These are phyloP conservation scores for Chrysanthemum seticuspe DNA, from an alignment of 129 eudicot genomes.

Conservation along the genomic window DNA sequence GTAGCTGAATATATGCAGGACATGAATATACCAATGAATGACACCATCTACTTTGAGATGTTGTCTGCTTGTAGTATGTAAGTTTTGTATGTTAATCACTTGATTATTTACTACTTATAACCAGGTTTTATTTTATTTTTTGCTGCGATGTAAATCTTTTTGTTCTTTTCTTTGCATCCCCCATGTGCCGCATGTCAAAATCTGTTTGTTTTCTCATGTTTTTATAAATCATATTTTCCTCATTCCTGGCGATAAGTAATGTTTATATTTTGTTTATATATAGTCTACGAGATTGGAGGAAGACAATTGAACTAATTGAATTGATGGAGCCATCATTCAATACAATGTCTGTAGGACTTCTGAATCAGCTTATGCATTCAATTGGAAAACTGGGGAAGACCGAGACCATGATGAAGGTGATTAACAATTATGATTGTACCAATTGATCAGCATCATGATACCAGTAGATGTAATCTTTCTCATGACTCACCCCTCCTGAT, in stretches of 20 bases:
- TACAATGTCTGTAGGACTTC: slow-evolving; percentile 65
- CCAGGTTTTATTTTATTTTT: too few species aligned
- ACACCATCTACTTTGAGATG: slow-evolving; percentile 76
- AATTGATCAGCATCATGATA: slow-evolving; percentile 11
- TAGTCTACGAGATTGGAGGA: slow-evolving; percentile 87
- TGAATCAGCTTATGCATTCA: slow-evolving; percentile 73
- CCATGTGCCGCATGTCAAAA: too few species aligned
- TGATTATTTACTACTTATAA: too few species aligned
- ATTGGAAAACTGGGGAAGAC: slow-evolving; percentile 81
- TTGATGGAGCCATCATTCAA: slow-evolving; percentile 69
- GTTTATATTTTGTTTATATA: slow-evolving; percentile 33
- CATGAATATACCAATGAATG: slow-evolving; percentile 58
- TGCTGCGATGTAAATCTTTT: too few species aligned
- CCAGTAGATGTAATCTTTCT: slow-evolving; percentile 10
- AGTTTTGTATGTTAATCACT: slow-evolving; percentile 29
- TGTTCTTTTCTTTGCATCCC: too few species aligned
- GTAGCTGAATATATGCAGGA: slow-evolving; percentile 77
- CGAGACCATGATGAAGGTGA: slow-evolving; percentile 95
- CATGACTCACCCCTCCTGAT: slow-evolving; percentile 14
- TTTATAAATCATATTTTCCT: neutral
- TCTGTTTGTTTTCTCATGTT: neutral
- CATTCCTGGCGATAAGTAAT: slow-evolving; percentile 10
- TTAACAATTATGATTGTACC: neutral
- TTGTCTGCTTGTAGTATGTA: slow-evolving; percentile 87
- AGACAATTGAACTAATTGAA: slow-evolving; percentile 44